Evolutionary conservation across 2,329 filamentous ascomycete species (phyloP), one percentile per base, ranked within the genome.

Genomic region (Dryadomyces quercivorus): DNA sequence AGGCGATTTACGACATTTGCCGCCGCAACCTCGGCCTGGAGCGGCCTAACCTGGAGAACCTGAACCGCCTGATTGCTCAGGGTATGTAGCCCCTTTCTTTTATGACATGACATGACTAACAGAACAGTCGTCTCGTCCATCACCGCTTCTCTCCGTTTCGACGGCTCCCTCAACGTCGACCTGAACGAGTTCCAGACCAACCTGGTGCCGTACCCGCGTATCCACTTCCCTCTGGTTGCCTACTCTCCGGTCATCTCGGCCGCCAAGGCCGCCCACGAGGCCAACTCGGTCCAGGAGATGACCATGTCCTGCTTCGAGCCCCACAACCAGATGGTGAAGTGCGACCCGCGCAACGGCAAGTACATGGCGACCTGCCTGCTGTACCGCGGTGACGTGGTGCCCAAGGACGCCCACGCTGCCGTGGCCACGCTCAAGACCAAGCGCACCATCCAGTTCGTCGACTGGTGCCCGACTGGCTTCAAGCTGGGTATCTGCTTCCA

Each of bases 401-500:
- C 92, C 74, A 94, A 95, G 76, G 92, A 97, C 67, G 88, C 88
- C 62, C 88, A 96, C 78, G 82, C 76, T 58, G 92, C 93, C 61
- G 91, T 97, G 63, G 91, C 92, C 59, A 90, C 88, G 61, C 86
- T 97, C 70, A 98, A 97, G 88, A 95, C 93, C 73, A 97, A 96
- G 87, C 87, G 89, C 67, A 95, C 93, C 65, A 95, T 98, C 70
- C 91, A 97, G 77, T 95, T 97, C 71, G 93, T 98, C 69, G 93
- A 98, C 77, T 98, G 93, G 93, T 98, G 93, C 84, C 93, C 93
- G 59, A 98, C 93, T 73, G 93, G 93, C 64, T 98, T 98, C 86
- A 98, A 98, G 88, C 88, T 98, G 64, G 93, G 93, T 81, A 98
- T 98, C 80, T 96, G 91, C 87, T 97, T 94, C 85, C 91, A 97